Conservation (phyloP, 441 rosid genomes). For the Bruguiera hainesii region DNA sequence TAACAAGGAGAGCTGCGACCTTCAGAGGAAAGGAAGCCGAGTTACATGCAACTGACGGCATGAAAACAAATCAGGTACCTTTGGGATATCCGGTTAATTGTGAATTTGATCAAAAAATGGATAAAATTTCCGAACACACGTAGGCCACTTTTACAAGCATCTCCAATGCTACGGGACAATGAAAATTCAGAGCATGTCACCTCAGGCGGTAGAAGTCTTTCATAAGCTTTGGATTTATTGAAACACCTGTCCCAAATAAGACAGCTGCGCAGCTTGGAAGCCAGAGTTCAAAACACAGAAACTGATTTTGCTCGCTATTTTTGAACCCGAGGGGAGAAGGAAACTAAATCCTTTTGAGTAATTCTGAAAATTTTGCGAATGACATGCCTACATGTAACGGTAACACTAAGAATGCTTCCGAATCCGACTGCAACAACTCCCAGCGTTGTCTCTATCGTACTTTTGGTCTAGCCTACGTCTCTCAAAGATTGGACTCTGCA, state of each 20-base stretch:
- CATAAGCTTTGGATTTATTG: not conserved
- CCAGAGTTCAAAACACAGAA: not conserved
- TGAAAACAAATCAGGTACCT: slow-evolving; percentile 8
- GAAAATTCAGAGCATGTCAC: not conserved
- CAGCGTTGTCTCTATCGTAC: too few species aligned
- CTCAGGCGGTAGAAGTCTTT: not conserved
- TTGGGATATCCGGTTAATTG: slow-evolving; percentile 30
- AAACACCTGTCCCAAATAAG: not conserved
- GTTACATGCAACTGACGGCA: slow-evolving; percentile 17
- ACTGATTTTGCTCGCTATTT: not conserved
- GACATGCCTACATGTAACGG: too few species aligned
- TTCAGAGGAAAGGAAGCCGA: not conserved
- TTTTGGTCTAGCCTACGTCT: too few species aligned
- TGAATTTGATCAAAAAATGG: slow-evolving; percentile 44
- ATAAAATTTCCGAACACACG: slow-evolving; percentile 48
- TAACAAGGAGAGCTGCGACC: not conserved
- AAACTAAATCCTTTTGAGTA: not conserved
- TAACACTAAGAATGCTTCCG: too few species aligned
- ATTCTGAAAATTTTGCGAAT: not conserved
- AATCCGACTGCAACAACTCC: too few species aligned
- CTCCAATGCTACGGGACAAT: slow-evolving; percentile 58
- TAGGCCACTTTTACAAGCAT: slow-evolving; percentile 77
- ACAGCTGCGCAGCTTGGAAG: not conserved
- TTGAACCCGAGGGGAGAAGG: slow-evolving; percentile 3
- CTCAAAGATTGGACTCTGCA: too few species aligned